Percentiles rank a stretch among this genome's conserved stretches.
These are phyloP conservation scores for Paramecium tetraurelia DNA, from an alignment of 73 alveolate species.

Conservation along the genomic window DNA sequence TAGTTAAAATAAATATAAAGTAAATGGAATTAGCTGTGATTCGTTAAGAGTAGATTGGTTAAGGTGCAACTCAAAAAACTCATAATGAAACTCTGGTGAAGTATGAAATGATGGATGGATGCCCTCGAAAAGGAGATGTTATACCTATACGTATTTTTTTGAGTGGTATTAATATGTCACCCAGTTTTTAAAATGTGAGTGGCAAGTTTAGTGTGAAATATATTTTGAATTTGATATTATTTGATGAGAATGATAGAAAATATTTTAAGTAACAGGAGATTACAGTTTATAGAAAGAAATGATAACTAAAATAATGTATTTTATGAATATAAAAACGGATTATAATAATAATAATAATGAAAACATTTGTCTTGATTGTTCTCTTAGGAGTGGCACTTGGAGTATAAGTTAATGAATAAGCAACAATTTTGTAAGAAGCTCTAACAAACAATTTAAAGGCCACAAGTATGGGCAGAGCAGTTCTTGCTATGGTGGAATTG, in stretches of 20 bases:
- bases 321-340: conserved; percentile 30
- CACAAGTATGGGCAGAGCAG: conserved; percentile 49
- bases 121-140: conserved; percentile 94
- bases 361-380: background rate
- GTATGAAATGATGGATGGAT: conserved; percentile 99
- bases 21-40: conserved; percentile 98
- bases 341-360: background rate
- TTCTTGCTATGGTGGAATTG: background rate
- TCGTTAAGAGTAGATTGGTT: conserved; percentile 79
- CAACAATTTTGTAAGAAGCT: background rate
- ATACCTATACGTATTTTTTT: conserved; percentile 97
- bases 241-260: conserved; percentile 97
- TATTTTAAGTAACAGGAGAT: conserved; percentile 60
- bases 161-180: conserved; percentile 97
- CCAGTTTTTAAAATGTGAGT: conserved; percentile 91
- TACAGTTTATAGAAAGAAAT: conserved; percentile 51
- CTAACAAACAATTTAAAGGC: background rate
- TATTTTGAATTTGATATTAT: conserved; percentile 94
- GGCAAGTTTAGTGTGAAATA: conserved; percentile 88
- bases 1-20: conserved; percentile 98
- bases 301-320: background rate
- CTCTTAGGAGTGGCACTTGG: background rate
- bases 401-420: background rate
- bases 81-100: conserved; percentile 91
- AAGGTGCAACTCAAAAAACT: conserved; percentile 35